Evolutionary conservation across 768 basidiomycete species (phyloP).

Genomic region (Trametes gibbosa): DNA sequence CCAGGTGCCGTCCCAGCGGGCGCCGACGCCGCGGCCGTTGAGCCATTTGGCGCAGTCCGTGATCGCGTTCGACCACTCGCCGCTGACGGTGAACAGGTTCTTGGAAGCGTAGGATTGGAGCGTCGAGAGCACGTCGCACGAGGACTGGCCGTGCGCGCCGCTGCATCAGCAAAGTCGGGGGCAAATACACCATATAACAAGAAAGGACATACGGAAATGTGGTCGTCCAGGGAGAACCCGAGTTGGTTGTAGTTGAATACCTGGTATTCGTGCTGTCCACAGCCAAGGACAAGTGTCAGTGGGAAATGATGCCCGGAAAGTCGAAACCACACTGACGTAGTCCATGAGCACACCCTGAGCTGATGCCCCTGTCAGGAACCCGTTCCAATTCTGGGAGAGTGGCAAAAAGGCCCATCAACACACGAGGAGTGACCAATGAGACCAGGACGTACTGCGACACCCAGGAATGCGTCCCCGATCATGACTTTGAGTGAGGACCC

Average conservation of each 20-base stretch:
- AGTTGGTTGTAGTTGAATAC: conserved; percentile 63
- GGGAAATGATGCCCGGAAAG: too few relatives aligned
- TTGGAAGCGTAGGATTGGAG: conserved; percentile 45
- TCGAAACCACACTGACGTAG: conserved; percentile 39
- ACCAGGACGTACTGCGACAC: conserved; percentile 46
- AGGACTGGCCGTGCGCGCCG: conserved; percentile 37
- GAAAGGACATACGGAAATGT: conserved; percentile 45
- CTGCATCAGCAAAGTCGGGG: background rate
- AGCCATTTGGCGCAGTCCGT: conserved; percentile 80
- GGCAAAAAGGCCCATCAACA: background rate
- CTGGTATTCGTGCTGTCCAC: conserved; percentile 64
- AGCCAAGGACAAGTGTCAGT: background rate
- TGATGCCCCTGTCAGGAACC: conserved; percentile 52
- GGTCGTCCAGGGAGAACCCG: conserved; percentile 50
- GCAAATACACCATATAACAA: background rate
- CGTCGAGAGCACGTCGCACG: conserved; percentile 49
- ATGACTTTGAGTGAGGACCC: conserved; percentile 55
- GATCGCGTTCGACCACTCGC: conserved; percentile 75
- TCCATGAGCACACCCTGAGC: conserved; percentile 67
- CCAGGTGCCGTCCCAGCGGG: conserved; percentile 65
- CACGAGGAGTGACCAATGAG: background rate
- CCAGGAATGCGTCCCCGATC: conserved; percentile 72
- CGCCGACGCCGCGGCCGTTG: conserved; percentile 71
- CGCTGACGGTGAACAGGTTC: conserved; percentile 72
- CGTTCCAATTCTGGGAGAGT: conserved; percentile 49